Base-by-base conservation (phyloP, 2,329 filamentous ascomycete species). In the Coniochaeta ligniaria region DNA sequence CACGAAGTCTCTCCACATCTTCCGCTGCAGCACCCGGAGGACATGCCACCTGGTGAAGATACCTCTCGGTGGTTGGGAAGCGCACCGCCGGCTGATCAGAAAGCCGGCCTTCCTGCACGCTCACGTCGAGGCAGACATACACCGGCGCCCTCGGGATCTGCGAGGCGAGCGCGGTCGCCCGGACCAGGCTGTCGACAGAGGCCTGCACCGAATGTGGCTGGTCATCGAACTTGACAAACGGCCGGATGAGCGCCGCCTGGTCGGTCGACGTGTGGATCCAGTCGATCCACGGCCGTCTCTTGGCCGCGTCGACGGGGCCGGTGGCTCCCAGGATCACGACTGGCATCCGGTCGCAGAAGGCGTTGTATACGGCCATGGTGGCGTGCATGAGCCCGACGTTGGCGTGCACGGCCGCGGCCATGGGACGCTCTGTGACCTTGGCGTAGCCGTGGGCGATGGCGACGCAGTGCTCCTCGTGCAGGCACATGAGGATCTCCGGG, bases 401-500 rank as follows among this genome's bases (percentile, higher is more conserved):
- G 45, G 56, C 60, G 36, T 61, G 60, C 7, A 59, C 60, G 33
- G 57, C 60, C 2, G 60, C 60, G 4, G 60, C 57, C 60, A 61
- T 61, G 47, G 60, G 60, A 7, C 50, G 35, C 38, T 59, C 47
- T 36, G 47, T 52, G 17, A 61, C 60, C 24, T 61, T 61, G 57
- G 60, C 60, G 28, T 54, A 61, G 24, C 60, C 60, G 38, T 61
- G 60, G 26, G 57, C 60, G 7, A 61, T 41, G 24, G 57, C 57
- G 12, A 61, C 38, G 60, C 60, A 61, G 60, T 61, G 60, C 50
- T 61, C 60, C 43, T 61, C 60, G 47, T 61, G 60, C 35, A 61
- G 47, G 31, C 60, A 61, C 17, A 61, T 24, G 43, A 61, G 33
- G 11, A 61, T 61, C 60, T 61, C 26, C 11, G 60, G 60, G 57